These are phyloP conservation scores for Moricandia moricandioides DNA, from an alignment of 345 rosid genomes.

Conservation along the genomic window DNA sequence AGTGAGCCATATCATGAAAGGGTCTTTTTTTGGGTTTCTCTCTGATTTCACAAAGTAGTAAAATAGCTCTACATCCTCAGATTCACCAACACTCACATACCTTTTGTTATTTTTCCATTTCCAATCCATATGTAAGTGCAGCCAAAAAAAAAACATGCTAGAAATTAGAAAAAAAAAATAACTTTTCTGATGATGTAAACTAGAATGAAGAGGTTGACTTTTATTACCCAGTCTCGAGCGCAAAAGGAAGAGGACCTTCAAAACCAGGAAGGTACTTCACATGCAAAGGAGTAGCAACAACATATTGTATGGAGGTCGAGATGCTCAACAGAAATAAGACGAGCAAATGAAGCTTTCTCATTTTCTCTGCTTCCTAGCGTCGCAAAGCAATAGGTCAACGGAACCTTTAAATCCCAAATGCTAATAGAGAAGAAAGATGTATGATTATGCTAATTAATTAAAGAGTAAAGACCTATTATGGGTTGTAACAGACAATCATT, in stretches of 20 bases:
- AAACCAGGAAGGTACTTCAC: conserved; percentile 64
- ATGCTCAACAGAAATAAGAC: neutral
- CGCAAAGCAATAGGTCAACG: neutral
- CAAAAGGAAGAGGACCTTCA: neutral
- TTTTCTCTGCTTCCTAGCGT: neutral
- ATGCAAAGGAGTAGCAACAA: neutral
- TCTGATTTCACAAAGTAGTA: conserved; percentile 65
- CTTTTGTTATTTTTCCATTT: conserved; percentile 24
- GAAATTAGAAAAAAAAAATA: neutral
- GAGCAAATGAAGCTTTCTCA: neutral
- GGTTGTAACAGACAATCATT: too few relatives aligned
- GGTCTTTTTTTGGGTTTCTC: conserved; percentile 48
- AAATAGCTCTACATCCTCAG: conserved; percentile 49
- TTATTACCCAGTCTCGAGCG: neutral
- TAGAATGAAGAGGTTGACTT: neutral
- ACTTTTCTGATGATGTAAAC: neutral
- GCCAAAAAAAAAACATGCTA: too few relatives aligned
- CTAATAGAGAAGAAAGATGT: neutral
- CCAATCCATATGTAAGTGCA: neutral
- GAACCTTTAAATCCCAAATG: neutral
- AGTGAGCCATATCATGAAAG: conserved; percentile 75
- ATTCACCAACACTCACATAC: conserved; percentile 56
- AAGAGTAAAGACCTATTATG: too few relatives aligned
- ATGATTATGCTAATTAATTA: neutral
- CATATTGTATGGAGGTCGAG: conserved; percentile 11